Conservation (phyloP, 2,329 filamentous ascomycete species). For the Cyphellophora europaea region DNA sequence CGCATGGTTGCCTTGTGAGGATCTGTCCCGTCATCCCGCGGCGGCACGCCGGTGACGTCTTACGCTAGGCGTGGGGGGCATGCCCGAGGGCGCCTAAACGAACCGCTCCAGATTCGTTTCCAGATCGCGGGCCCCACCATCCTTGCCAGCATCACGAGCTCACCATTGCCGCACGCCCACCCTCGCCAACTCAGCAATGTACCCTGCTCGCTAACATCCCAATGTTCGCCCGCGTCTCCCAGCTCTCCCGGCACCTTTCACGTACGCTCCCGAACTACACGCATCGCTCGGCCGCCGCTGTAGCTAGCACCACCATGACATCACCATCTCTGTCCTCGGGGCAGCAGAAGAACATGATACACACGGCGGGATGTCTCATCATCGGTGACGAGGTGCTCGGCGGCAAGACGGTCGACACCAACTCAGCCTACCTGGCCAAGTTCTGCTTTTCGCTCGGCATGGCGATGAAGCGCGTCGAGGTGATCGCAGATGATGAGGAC, state of each 20-base stretch:
- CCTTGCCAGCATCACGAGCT: too few species aligned
- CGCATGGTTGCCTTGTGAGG: too few species aligned
- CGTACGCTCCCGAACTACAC: constrained; percentile 51
- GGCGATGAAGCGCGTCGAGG: constrained; percentile 75
- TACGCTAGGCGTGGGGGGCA: too few species aligned
- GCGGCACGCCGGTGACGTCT: too few species aligned
- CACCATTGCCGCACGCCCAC: too few species aligned
- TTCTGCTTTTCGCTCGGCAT: constrained; percentile 58
- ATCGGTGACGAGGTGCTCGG: constrained; percentile 61
- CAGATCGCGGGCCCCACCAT: too few species aligned
- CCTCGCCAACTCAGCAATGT: neutral
- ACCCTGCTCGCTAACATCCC: neutral
- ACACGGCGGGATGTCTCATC: constrained; percentile 84
- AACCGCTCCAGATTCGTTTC: too few species aligned
- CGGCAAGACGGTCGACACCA: constrained; percentile 62
- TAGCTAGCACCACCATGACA: constrained; percentile 16
- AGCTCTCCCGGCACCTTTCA: constrained; percentile 63
- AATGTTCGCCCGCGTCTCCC: constrained; percentile 71
- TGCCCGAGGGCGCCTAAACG: too few species aligned
- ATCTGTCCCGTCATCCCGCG: too few species aligned
- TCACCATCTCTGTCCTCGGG: constrained; percentile 6
- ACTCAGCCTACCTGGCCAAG: constrained; percentile 55
- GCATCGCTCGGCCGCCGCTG: constrained; percentile 35
- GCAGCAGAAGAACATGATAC: constrained; percentile 50
- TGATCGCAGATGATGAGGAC: constrained; percentile 82